phyloP scores from a whole-genome alignment of 805 yeast genomes.

The Wickerhamomyces rabaulensis region DNA sequence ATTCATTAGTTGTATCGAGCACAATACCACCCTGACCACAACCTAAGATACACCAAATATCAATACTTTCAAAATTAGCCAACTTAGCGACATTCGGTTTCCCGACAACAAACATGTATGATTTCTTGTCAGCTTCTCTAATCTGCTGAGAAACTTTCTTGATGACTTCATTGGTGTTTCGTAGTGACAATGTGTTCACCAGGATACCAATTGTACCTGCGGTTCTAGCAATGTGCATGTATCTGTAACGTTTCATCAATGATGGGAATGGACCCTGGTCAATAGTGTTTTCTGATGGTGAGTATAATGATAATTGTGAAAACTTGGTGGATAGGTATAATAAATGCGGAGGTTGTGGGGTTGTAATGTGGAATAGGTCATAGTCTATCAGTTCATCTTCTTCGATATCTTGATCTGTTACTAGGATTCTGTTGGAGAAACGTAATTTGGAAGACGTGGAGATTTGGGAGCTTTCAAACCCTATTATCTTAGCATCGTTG shows the following conservation, averaged over 20 bases:
- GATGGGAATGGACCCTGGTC: constrained; percentile 68
- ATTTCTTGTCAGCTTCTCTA: constrained; percentile 77
- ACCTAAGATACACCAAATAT: constrained; percentile 91
- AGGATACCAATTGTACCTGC: constrained; percentile 91
- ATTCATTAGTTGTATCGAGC: constrained; percentile 72
- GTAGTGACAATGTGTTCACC: constrained; percentile 81
- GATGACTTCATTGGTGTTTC: constrained; percentile 66
- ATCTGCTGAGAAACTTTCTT: constrained; percentile 57
- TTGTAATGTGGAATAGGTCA: constrained; percentile 61
- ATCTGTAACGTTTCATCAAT: constrained; percentile 75
- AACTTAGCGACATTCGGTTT: constrained; percentile 96
- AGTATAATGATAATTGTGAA: constrained; percentile 42
- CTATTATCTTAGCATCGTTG: constrained; percentile 37
- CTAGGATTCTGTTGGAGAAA: constrained; percentile 29
- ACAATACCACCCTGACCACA: constrained; percentile 93
- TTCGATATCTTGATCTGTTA: constrained; percentile 24
- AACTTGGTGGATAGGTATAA: constrained; percentile 73
- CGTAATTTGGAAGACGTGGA: constrained; percentile 4
- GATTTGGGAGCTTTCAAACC: constrained; percentile 22
- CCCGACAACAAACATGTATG: constrained; percentile 92
- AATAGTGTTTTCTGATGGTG: constrained; percentile 32
- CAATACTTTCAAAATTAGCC: constrained; percentile 93
- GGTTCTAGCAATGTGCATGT: constrained; percentile 82
- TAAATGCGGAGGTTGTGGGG: constrained; percentile 75
- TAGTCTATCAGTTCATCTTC: constrained; percentile 39